Base-by-base conservation (phyloP, 139 green algal species). In the Tetradesmus obliquus region DNA sequence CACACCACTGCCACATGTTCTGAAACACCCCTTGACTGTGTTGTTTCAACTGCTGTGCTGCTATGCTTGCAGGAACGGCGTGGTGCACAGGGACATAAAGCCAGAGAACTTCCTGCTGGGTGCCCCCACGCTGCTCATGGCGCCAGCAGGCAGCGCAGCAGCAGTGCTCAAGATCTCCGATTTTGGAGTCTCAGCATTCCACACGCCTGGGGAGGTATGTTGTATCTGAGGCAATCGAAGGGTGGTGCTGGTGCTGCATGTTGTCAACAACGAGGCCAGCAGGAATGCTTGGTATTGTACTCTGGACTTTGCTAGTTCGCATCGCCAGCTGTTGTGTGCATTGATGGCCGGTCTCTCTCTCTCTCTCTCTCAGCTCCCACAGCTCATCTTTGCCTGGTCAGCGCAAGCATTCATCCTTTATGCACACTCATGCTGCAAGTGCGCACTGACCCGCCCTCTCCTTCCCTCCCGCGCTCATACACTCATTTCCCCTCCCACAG, bases 81-180 rank as follows among this genome's bases (percentile, higher is more conserved):
- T 99, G n/a, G 97, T 99, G 24, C 97, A 99, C 94, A 94, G 96
- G 54, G 96, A 98, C 89, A 91, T 98, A 3, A 98, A 98, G 86
- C 96, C 96, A n/a, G 98, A 99, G 91, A 99, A 99, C 88, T 96
- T 97, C 84, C 88, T 97, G 89, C 93, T 96, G 24, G 87, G 79
- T 0, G 89, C 88, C 8, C 85, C 80, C 7, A 85, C 69, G 1
- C 24, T 51, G 22, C 88, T 92, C 58, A 66, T 54, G 12, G 82
- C 80, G 2, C 79, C 76, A 12, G 88, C 88, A 72, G 88, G 88
- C 24, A 86, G 57, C 54, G 88, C 76, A 66, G 57, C 88, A 76
- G 79, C 54, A 19, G 91, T 57, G 53, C 74, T 80, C 9, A 83
- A 86, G 80, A 93, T 95, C 32, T 97, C 94, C 20, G 96, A 98